Conservation (phyloP, 192 early-diverging fungal species). For the Kappamyces sp. region DNA sequence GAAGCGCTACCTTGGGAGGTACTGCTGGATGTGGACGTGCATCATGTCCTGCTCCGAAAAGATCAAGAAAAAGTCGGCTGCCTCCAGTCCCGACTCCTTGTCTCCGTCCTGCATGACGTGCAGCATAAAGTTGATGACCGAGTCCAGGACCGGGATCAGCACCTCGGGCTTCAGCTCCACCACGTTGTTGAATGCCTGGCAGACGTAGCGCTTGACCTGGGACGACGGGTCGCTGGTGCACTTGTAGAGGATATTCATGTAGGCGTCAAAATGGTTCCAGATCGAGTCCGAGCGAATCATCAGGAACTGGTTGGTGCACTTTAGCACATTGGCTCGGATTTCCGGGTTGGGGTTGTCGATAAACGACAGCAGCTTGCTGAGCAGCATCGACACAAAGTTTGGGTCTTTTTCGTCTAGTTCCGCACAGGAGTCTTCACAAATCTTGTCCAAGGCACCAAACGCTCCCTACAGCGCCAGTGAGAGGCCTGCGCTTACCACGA, state of each 20-base stretch:
- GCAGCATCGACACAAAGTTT: constrained; percentile 74
- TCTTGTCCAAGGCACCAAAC: constrained; percentile 82
- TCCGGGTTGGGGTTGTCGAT: constrained; percentile 70
- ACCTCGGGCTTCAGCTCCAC: constrained; percentile 80
- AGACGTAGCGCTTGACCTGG: constrained; percentile 86
- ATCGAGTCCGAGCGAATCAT: constrained; percentile 65
- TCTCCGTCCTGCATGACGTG: constrained; percentile 85
- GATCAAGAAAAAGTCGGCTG: constrained; percentile 97
- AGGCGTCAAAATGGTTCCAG: constrained; percentile 61
- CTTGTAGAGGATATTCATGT: constrained; percentile 73
- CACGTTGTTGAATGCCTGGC: constrained; percentile 88
- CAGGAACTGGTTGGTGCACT: constrained; percentile 84
- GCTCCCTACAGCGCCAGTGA: constrained; percentile 51
- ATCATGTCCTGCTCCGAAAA: constrained; percentile 90
- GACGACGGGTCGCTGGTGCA: constrained; percentile 76
- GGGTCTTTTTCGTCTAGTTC: constrained; percentile 71
- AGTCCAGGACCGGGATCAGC: constrained; percentile 78
- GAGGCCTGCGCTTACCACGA: constrained; percentile 57
- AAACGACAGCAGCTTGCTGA: constrained; percentile 82
- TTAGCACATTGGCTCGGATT: constrained; percentile 76
- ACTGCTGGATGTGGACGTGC: constrained; percentile 49
- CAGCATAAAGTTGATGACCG: constrained; percentile 93
- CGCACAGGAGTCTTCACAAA: constrained; percentile 89
- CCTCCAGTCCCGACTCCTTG: constrained; percentile 88
- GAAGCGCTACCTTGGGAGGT: constrained; percentile 22